Base-by-base conservation (phyloP, 768 basidiomycete genomes). In the Lactifluus echinatus region DNA sequence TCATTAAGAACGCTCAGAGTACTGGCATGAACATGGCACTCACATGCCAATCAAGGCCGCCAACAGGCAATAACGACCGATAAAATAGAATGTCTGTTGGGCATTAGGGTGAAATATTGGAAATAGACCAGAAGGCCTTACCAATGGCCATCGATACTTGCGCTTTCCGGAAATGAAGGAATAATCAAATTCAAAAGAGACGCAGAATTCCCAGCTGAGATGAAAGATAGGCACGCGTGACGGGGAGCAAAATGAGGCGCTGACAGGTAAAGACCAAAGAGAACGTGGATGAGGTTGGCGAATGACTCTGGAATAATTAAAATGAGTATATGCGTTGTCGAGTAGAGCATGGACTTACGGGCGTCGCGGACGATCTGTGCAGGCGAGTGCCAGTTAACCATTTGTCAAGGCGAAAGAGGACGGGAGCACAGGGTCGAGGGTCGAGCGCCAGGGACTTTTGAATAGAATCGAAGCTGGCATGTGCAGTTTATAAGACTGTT, bases 11-110 rank as follows among this genome's bases (percentile, higher is more conserved):
- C n/a, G 47, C 5, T 40, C 43, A 36, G 23, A 43, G 19, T 17
- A 29, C 10, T 21, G 24, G 31, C n/a, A 33, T n/a, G 19, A 49
- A 42, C 4, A 48, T 21, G 19, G 23, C 6, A 62, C 75, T 60
- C 57, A 76, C 78, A 78, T 76, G 57, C 77, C 77, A 19, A 78
- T 70, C 64, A 78, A 65, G 8, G 77, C 74, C 47, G 73, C 72
- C 17, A 79, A 65, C 34, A 78, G 63, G 31, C 71, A 55, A 66
- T 79, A 78, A 55, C 77, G 74, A 3, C 73, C 74, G 6, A 70
- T 60, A 52, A 78, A 77, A 65, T 78, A 78, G 57, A 76, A 77
- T 28, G 70, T 65, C 76, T 78, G 45, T 31, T 24, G 34, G 23
- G n/a, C 21, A 7, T 57, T 19, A 49, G 28, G 14, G 24, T 19